These are phyloP conservation scores for Erysimum pusillum DNA, from an alignment of 441 rosid genomes.

Conservation along the genomic window DNA sequence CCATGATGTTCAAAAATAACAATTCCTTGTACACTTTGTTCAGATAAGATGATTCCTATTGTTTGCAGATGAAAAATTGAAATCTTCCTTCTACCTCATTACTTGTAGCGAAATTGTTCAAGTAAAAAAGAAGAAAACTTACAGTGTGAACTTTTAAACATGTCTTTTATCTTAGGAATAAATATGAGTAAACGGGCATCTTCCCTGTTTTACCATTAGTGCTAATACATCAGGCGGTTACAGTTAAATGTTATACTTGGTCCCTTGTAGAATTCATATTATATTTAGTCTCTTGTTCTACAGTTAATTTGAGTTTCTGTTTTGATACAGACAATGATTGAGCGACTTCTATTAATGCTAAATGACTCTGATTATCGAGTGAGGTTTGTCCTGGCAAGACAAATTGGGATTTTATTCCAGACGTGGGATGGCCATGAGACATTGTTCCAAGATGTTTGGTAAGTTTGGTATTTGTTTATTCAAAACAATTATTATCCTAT, in stretches of 20 bases:
- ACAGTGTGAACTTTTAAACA: constrained; percentile 9
- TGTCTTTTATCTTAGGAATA: constrained; percentile 15
- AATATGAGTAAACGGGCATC: background rate
- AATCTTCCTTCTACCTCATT: constrained; percentile 25
- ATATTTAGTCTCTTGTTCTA: constrained; percentile 28
- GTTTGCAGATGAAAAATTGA: constrained; percentile 24
- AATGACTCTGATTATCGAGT: constrained; percentile 95
- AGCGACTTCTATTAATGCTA: constrained; percentile 71
- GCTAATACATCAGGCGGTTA: constrained; percentile 20
- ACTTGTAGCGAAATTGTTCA: constrained; percentile 8
- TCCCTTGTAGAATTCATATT: constrained; percentile 27
- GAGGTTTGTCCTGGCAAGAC: constrained; percentile 73
- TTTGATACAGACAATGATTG: constrained; percentile 79
- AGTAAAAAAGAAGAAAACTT: constrained; percentile 6
- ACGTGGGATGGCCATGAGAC: constrained; percentile 99
- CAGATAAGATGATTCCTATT: constrained; percentile 25
- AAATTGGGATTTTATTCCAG: constrained; percentile 89
- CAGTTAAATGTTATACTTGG: constrained; percentile 17
- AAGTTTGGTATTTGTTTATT: constrained; percentile 50
- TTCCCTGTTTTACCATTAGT: constrained; percentile 19
- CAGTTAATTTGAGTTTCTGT: constrained; percentile 28
- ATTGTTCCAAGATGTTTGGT: constrained; percentile 95
- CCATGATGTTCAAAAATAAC: constrained; percentile 18
- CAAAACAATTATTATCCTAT: background rate
- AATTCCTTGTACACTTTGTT: constrained; percentile 22